Conservation (phyloP, 208 protist species). For the Trypanosoma boissoni region DNA sequence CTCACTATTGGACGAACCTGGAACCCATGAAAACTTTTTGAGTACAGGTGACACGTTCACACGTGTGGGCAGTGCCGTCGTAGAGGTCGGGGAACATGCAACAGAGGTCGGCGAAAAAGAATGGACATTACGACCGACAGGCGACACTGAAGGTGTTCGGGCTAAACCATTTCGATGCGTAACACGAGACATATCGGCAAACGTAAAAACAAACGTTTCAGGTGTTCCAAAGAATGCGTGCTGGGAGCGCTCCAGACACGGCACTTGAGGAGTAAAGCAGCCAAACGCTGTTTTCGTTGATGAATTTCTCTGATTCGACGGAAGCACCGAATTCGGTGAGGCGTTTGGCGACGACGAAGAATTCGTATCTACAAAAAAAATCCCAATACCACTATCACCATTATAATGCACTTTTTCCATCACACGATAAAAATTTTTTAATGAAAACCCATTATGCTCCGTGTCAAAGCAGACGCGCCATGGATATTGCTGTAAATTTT, state of each 20-base stretch:
- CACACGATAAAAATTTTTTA: constrained; percentile 44
- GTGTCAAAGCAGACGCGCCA: constrained; percentile 62
- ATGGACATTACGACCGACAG: too few species aligned
- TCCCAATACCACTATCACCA: constrained; percentile 32
- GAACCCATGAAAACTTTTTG: constrained; percentile 31
- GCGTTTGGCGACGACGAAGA: not conserved
- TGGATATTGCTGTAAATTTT: constrained; percentile 40
- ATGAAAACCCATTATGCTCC: constrained; percentile 46
- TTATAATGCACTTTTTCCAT: constrained; percentile 39
- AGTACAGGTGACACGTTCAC: constrained; percentile 3
- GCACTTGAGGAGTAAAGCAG: constrained; percentile 59
- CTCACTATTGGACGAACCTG: constrained; percentile 23
- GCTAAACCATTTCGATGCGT: not conserved
- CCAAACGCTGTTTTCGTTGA: constrained; percentile 33
- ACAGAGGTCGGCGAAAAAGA: too few species aligned
- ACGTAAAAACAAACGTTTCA: constrained; percentile 53
- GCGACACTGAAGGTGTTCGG: not conserved
- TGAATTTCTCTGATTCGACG: not conserved
- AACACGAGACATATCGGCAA: constrained; percentile 10
- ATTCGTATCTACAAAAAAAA: constrained; percentile 32
- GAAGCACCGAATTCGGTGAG: not conserved
- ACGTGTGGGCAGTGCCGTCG: too few species aligned
- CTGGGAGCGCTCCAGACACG: constrained; percentile 29
- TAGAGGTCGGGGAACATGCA: too few species aligned
- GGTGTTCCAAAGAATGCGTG: constrained; percentile 51